Conservation (phyloP, 768 basidiomycete genomes). For the Boletus edulis region DNA sequence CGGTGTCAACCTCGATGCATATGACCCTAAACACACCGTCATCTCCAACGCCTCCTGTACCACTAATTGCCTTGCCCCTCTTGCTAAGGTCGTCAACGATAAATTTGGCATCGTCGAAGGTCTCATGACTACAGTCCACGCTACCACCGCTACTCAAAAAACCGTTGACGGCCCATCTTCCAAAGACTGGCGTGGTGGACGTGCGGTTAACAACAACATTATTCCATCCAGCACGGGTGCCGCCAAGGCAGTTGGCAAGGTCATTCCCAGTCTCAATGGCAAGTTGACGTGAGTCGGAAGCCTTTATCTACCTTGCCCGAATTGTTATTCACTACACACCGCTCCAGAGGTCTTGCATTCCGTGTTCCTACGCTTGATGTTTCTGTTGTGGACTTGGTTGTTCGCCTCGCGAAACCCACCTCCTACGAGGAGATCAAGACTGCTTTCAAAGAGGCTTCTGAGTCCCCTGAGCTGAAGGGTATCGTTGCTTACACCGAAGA, state of each 20-base stretch:
- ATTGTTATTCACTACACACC: not conserved
- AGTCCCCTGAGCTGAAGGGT: slow-evolving; percentile 59
- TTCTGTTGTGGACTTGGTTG: slow-evolving; percentile 97
- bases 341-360: slow-evolving; percentile 82
- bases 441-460: slow-evolving; percentile 75
- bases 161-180: slow-evolving; percentile 91
- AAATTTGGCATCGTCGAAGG: slow-evolving; percentile 95
- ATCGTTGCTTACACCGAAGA: slow-evolving; percentile 93
- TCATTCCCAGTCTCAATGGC: slow-evolving; percentile 94
- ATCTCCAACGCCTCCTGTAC: slow-evolving; percentile 99
- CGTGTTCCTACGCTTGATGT: slow-evolving; percentile 96
- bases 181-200: slow-evolving; percentile 98
- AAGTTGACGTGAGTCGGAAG: slow-evolving; percentile 84
- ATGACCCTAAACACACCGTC: slow-evolving; percentile 86
- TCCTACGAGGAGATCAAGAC: slow-evolving; percentile 90
- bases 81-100: slow-evolving; percentile 98
- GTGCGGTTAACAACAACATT: slow-evolving; percentile 96
- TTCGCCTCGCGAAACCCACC: slow-evolving; percentile 82
- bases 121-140: slow-evolving; percentile 98
- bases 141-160: slow-evolving; percentile 95
- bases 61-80: slow-evolving; percentile 99
- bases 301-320: not conserved
- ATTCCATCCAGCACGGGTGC: slow-evolving; percentile 99
- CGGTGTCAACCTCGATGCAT: slow-evolving; percentile 93
- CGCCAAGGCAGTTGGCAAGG: slow-evolving; percentile 98